Base-by-base conservation (phyloP, 2,329 filamentous ascomycete genomes). In the Hypocrella siamensis region DNA sequence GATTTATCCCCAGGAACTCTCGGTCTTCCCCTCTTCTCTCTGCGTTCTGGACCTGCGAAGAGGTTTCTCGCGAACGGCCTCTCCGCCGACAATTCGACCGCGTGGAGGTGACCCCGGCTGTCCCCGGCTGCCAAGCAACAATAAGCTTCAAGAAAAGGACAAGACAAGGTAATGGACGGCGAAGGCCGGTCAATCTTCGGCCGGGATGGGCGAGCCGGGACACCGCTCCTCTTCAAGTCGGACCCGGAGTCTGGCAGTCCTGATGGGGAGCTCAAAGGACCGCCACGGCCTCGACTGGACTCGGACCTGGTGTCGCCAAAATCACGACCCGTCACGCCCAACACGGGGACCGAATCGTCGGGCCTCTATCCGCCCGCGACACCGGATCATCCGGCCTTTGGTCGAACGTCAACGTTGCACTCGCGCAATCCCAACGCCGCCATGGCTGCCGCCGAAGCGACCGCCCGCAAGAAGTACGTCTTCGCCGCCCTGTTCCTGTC, bases 401-500 rank as follows among this genome's bases (percentile, higher is more conserved):
- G 46, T 36, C 44, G 49, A 10, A 63, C 70, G 35, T 79, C 75
- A 26, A 78, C 78, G 10, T 75, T 93, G 57, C 75, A 79, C 46
- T 85, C 83, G 48, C 67, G 73, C 44, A 86, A 79, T 48, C 81
- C 83, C n/a, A 68, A 74, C 26, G 46, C 47, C 28, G 46, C 45
- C 27, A 28, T 37, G 21, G 22, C 28, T 6, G 52, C 51, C 12
- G 51, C 50, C 25, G 48, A 48, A 33, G 47, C 48, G 15, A 46
- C 53, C 19, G 85, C 82, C 22, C 71, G 72, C 48, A 79, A 73
- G 49, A 84, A 84, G 56, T 96, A 98, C 57, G 78, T 80, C 17
- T 83, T 88, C 50, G 88, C 90, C 2, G 77, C 70, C 31, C 70
- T 85, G 42, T 94, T 94, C 55, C 66, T 98, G 38, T 57, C 79